Evolutionary conservation across 441 rosid genomes (phyloP).

Genomic region (Erysimum cheiri): DNA sequence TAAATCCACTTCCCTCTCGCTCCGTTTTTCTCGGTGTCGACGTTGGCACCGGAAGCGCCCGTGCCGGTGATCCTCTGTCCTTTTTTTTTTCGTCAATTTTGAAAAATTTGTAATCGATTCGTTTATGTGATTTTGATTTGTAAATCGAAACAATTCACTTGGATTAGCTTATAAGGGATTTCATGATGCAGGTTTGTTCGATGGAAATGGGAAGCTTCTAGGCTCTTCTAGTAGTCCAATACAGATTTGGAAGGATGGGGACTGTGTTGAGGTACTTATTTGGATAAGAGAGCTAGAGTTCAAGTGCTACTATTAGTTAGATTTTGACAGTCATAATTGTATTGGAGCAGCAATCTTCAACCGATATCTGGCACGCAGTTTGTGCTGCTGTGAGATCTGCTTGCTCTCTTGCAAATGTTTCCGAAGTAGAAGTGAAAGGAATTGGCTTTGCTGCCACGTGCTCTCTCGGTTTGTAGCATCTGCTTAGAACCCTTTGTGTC

Average conservation of each 20-base stretch:
- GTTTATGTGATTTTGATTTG: not conserved
- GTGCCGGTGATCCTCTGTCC: conserved; percentile 63
- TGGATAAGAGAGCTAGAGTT: not conserved
- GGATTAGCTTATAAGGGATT: not conserved
- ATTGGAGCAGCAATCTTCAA: conserved; percentile 87
- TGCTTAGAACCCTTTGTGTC: not conserved
- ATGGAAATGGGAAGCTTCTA: conserved; percentile 76
- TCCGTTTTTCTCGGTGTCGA: conserved; percentile 84
- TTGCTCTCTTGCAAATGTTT: conserved; percentile 72
- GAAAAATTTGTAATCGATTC: not conserved
- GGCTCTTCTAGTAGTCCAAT: conserved; percentile 81
- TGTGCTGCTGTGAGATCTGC: conserved; percentile 87
- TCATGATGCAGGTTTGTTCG: conserved; percentile 67
- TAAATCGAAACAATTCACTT: not conserved
- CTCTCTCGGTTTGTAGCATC: conserved; percentile 76
- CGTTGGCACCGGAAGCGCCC: conserved; percentile 97
- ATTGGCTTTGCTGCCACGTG: conserved; percentile 94
- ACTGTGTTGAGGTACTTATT: conserved; percentile 73
- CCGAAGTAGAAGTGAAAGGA: conserved; percentile 70
- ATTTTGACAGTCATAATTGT: not conserved
- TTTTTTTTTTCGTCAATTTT: not conserved
- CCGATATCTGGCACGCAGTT: conserved; percentile 95
- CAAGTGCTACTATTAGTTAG: not conserved
- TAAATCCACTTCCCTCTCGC: conserved; percentile 44
- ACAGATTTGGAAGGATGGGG: conserved; percentile 92